These are phyloP conservation scores for Helminthosporium solani DNA, from an alignment of 2,329 filamentous ascomycete species.

Conservation along the genomic window DNA sequence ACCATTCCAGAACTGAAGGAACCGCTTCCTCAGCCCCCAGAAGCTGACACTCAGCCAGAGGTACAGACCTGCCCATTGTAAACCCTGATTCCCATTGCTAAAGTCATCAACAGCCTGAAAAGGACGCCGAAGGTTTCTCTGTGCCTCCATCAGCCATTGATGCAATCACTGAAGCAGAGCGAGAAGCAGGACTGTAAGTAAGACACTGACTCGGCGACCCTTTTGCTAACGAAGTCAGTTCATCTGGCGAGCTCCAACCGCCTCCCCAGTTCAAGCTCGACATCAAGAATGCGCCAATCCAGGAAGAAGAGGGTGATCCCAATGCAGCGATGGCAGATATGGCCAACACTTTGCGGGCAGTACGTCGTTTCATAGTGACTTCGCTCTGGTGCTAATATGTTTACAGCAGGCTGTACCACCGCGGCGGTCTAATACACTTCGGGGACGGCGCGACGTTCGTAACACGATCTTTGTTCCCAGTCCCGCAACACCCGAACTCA, in stretches of 20 bases:
- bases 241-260: constrained; percentile 26
- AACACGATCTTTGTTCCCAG: constrained; percentile 82
- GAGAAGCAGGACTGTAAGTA: constrained; percentile 54
- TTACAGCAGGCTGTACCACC: constrained; percentile 59
- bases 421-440: constrained; percentile 66
- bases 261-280: constrained; percentile 70
- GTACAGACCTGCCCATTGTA: constrained; percentile 12
- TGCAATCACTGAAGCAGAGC: constrained; percentile 68
- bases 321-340: constrained; percentile 74
- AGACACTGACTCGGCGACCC: background rate
- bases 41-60: constrained; percentile 28
- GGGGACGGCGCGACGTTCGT: constrained; percentile 85
- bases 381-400: constrained; percentile 16
- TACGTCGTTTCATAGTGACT: constrained; percentile 30
- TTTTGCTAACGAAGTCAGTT: constrained; percentile 14
- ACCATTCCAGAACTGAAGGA: constrained; percentile 41
- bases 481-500: constrained; percentile 40
- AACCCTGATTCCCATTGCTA: background rate
- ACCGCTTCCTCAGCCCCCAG: constrained; percentile 32
- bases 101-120: constrained; percentile 43
- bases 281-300: constrained; percentile 75
- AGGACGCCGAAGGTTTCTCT: constrained; percentile 74
- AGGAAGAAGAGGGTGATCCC: constrained; percentile 73
- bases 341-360: constrained; percentile 66
- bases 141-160: constrained; percentile 65